Base-by-base conservation (phyloP, 176 grass and related monocot genomes). In the Carex scoparia region DNA sequence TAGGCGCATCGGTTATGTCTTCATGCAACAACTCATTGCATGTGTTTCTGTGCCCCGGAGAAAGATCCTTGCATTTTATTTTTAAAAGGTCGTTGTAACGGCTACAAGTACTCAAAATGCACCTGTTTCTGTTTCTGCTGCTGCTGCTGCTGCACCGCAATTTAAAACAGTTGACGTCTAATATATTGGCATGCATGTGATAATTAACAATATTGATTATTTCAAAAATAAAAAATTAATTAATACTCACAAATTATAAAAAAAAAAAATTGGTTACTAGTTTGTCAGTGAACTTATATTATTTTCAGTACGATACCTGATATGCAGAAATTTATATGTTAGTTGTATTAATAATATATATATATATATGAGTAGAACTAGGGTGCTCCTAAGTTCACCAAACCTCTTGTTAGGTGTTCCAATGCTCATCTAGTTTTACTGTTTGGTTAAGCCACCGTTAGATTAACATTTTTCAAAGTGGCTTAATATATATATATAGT, bases 11-110 rank as follows among this genome's bases (percentile, higher is more conserved):
- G 69, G 15, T 59, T 56, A 38, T 88, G 91, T 95, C 85, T 86
- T 92, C 82, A 87, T 98, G 89, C 90, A 74, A 11, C 84, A 40
- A 85, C 69, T 88, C 65, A 90, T 85, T 69, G 89, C 91, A 89
- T 98, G 87, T 85, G 80, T 91, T 92, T 93, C 85, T 89, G 95
- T 92, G 93, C 93, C 91, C 91, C 37, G 54, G 81, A 84, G 81
- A 79, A 42, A 85, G 85, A 85, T 85, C 57, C 69, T 85, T 78
- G 84, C 83, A 61, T 85, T 70, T 60, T 73, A 44, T 75, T 67
- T 73, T 68, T 16, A 85, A 59, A 60, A 13, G 53, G 58, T 60
- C 3, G 10, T 1, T 14, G 3, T 31, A 13, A 44, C 58, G 14
- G 57, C 66, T 76, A 55, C 71, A 35, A 64, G 69, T 61, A 77